A percentile compares a stretch with the other conserved stretches of the same genome.
phyloP scores from a whole-genome alignment of 164 flowering plant species.

The Pachysandra terminalis region DNA sequence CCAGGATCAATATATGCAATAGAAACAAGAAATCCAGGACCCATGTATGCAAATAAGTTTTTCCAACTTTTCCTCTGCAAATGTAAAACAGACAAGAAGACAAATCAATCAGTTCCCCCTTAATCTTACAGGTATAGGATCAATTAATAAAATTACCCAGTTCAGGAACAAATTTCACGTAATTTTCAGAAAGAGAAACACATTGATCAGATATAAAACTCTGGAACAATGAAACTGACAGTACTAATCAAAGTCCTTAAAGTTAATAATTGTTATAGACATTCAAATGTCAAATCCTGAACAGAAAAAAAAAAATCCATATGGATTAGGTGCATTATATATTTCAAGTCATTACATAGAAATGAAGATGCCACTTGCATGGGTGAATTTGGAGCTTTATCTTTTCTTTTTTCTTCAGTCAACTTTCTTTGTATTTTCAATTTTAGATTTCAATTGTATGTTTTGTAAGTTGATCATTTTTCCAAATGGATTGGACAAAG shows the following conservation, averaged over 20 bases:
- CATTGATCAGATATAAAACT: no score
- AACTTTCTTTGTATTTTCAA: neutral
- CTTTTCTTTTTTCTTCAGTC: neutral
- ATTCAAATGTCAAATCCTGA: neutral
- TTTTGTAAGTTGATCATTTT: no score
- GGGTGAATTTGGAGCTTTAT: neutral
- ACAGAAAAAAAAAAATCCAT: neutral
- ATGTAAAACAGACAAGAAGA: conserved; percentile 4
- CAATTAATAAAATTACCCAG: neutral
- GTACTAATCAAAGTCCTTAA: neutral
- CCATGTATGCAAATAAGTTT: conserved; percentile 79
- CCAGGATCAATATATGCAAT: conserved; percentile 98
- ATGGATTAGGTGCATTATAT: neutral
- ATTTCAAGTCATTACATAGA: no score
- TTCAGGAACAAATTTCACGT: neutral
- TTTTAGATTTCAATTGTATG: neutral
- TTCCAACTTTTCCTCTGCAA: conserved; percentile 85
- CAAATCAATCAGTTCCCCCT: neutral
- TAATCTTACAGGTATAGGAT: neutral
- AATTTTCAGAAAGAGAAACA: neutral
- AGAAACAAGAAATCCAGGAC: conserved; percentile 97
- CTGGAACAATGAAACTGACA: no score
- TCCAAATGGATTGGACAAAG: no score
- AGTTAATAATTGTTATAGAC: neutral
- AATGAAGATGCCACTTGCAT: neutral